A percentile compares a stretch with the other conserved stretches of the same genome.
These are phyloP conservation scores for Ophiocordyceps polyrhachis-furcata DNA, from an alignment of 2,329 filamentous ascomycete species.

Conservation along the genomic window DNA sequence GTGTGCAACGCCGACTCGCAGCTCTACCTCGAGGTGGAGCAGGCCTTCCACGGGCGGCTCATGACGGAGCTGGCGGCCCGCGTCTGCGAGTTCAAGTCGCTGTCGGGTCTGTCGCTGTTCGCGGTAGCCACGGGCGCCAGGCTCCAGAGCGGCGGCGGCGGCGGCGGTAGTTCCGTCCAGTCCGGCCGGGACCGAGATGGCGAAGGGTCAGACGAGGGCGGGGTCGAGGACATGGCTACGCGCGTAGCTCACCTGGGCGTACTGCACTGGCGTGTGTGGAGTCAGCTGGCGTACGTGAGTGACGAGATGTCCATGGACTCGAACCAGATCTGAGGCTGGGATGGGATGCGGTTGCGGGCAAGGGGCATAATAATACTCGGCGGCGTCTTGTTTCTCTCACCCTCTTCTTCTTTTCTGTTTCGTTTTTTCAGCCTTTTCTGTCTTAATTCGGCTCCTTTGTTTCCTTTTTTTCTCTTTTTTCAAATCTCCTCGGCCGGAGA, in stretches of 20 bases:
- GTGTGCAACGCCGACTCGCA: slow-evolving; percentile 23
- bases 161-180: too few relatives aligned
- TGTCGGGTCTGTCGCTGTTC: slow-evolving; percentile 35
- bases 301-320: slow-evolving; percentile 18
- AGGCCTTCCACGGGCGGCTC: slow-evolving; percentile 28
- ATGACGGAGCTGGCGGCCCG: slow-evolving; percentile 27
- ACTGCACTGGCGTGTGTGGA: slow-evolving; percentile 84
- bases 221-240: slow-evolving; percentile 50
- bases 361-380: background rate
- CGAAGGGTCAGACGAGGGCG: slow-evolving; percentile 30
- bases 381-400: too few relatives aligned
- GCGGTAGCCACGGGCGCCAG: slow-evolving; percentile 34
- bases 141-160: slow-evolving; percentile 16
- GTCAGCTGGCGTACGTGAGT: slow-evolving; percentile 47
- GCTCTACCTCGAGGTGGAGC: slow-evolving; percentile 29
- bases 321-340: background rate
- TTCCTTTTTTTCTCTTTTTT: background rate
- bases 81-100: slow-evolving; percentile 31
- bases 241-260: slow-evolving; percentile 68
- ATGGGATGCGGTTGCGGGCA: too few relatives aligned
- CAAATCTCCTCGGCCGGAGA: background rate
- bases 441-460: background rate
- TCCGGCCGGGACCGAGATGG: slow-evolving; percentile 16
- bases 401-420: too few relatives aligned
- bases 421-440: background rate